These are phyloP conservation scores for Ziziphus jujuba DNA, from an alignment of 306 rosid genomes.

Conservation along the genomic window DNA sequence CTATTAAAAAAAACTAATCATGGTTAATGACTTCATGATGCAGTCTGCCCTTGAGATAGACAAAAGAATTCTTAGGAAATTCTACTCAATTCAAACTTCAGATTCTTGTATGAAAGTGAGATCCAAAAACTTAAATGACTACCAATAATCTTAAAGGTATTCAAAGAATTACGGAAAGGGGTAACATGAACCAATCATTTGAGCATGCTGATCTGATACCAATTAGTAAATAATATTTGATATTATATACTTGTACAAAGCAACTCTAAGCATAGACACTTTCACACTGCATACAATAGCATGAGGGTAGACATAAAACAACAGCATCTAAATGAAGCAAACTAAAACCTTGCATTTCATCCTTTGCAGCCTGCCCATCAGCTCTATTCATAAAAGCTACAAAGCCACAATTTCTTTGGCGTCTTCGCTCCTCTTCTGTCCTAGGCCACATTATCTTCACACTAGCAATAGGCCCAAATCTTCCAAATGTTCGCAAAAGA, in stretches of 20 bases:
- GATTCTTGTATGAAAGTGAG: not conserved
- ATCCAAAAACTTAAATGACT: not conserved
- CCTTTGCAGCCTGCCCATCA: constrained; percentile 99
- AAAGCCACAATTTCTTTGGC: constrained; percentile 99
- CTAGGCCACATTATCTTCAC: constrained; percentile 99
- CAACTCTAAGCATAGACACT: not conserved
- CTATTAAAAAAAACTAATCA: not conserved
- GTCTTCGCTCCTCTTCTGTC: constrained; percentile 96
- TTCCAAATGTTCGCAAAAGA: constrained; percentile 96
- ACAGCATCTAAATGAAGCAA: constrained; percentile 4
- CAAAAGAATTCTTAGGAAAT: not conserved
- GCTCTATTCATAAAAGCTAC: constrained; percentile 99
- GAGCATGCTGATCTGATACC: not conserved
- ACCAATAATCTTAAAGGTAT: not conserved
- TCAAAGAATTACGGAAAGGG: not conserved
- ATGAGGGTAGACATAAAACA: not conserved
- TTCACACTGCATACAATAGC: not conserved
- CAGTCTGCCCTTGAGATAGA: not conserved
- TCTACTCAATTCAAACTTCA: not conserved
- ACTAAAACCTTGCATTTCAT: constrained; percentile 94
- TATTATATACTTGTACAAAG: not conserved
- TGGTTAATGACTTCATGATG: not conserved
- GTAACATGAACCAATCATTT: not conserved
- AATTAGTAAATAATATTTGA: not conserved
- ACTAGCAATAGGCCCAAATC: constrained; percentile 99